Conservation (phyloP, 192 early-diverging fungal species). For the Gonapodya prolifera region DNA sequence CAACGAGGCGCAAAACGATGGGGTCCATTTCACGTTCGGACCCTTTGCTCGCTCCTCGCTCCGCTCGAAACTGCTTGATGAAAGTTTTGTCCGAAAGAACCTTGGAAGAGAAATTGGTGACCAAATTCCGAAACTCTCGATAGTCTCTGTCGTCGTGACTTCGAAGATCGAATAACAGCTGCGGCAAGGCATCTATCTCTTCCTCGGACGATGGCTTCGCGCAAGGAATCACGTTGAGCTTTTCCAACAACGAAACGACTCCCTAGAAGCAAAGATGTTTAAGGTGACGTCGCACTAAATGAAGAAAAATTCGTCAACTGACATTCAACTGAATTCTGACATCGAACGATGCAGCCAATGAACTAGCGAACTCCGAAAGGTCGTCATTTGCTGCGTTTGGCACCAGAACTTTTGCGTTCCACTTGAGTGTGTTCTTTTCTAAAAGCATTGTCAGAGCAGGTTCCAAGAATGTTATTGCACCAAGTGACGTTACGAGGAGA, state of each 20-base stretch:
- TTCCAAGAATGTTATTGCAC: slow-evolving; percentile 57
- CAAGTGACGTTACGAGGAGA: slow-evolving; percentile 67
- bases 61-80: slow-evolving; percentile 20
- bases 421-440: slow-evolving; percentile 34
- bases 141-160: slow-evolving; percentile 41
- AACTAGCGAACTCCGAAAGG: slow-evolving; percentile 59
- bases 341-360: slow-evolving; percentile 56
- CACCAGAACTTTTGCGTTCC: slow-evolving; percentile 16
- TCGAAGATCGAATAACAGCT: slow-evolving; percentile 14
- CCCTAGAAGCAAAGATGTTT: neutral
- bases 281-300: neutral
- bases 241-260: slow-evolving; percentile 32
- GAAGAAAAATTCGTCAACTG: slow-evolving; percentile 10
- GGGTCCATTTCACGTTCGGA: neutral
- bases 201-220: slow-evolving; percentile 6
- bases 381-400: neutral
- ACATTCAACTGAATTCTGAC: slow-evolving; percentile 51
- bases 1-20: neutral
- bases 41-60: slow-evolving; percentile 8
- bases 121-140: slow-evolving; percentile 50
- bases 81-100: slow-evolving; percentile 36
- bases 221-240: slow-evolving; percentile 10
- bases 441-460: slow-evolving; percentile 60
- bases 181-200: neutral
- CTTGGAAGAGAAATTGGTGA: slow-evolving; percentile 36